Evolutionary conservation across 129 eudicot genomes (phyloP).

Genomic region (Pulicaria dysenterica): DNA sequence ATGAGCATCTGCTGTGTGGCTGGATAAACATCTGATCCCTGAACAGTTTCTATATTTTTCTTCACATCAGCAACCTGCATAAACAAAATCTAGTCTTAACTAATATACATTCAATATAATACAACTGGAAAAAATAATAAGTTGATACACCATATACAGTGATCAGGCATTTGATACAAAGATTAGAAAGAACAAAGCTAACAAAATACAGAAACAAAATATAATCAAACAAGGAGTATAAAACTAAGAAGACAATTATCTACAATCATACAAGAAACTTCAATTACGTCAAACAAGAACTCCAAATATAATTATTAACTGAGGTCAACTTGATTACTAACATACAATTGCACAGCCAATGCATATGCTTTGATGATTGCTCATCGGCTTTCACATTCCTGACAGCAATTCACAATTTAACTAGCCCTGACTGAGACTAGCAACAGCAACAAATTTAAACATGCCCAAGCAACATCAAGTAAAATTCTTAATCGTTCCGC

Average conservation of each 20-base stretch:
- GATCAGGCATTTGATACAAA: background rate
- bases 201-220: background rate
- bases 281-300: background rate
- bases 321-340: background rate
- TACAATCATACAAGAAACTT: background rate
- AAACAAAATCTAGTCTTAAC: slow-evolving; percentile 5
- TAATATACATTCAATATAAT: background rate
- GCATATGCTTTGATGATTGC: no score
- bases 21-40: slow-evolving; percentile 72
- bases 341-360: background rate
- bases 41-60: slow-evolving; percentile 64
- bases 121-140: background rate
- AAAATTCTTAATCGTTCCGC: background rate
- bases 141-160: background rate
- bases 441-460: background rate
- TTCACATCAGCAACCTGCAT: slow-evolving; percentile 75
- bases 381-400: background rate
- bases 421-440: background rate
- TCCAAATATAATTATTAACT: no score
- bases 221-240: background rate
- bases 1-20: slow-evolving; percentile 79
- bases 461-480: background rate
- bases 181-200: background rate
- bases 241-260: no score
- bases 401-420: slow-evolving; percentile 14